A percentile compares a stretch with the other conserved stretches of the same genome.
Evolutionary conservation across 306 rosid species (phyloP).

Genomic region (Biancaea sappan): DNA sequence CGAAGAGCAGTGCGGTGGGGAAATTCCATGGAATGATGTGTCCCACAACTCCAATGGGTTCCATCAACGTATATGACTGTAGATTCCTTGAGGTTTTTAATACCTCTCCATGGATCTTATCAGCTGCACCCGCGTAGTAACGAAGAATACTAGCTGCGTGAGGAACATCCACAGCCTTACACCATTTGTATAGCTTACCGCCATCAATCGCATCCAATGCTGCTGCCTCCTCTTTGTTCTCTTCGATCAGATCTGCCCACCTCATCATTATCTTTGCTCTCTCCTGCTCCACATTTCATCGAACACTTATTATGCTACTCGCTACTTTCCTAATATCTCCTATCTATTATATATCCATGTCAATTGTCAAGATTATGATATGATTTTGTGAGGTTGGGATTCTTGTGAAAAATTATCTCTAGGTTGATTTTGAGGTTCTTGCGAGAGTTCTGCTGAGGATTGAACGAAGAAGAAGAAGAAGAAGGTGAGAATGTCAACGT

Average conservation of each 20-base stretch:
- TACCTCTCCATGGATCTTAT: slow-evolving; percentile 78
- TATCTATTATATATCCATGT: not conserved
- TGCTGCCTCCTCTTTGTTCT: slow-evolving; percentile 68
- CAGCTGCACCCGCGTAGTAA: slow-evolving; percentile 96
- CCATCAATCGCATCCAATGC: slow-evolving; percentile 78
- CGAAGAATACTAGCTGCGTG: slow-evolving; percentile 44
- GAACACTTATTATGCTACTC: not conserved
- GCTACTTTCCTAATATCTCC: not conserved
- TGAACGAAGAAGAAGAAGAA: not conserved
- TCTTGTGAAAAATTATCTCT: too few relatives aligned
- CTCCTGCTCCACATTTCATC: slow-evolving; percentile 46
- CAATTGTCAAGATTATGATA: not conserved
- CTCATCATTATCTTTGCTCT: slow-evolving; percentile 72
- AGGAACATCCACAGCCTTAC: slow-evolving; percentile 69
- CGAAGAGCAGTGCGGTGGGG: slow-evolving; percentile 55
- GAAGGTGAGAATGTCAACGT: slow-evolving; percentile 29
- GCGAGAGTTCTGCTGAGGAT: not conserved
- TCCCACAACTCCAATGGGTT: slow-evolving; percentile 84
- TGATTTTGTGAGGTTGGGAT: too few relatives aligned
- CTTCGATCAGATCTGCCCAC: slow-evolving; percentile 66
- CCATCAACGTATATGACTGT: slow-evolving; percentile 67
- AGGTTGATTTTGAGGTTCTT: not conserved
- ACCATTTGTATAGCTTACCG: slow-evolving; percentile 51
- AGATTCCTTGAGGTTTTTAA: slow-evolving; percentile 62
- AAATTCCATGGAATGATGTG: slow-evolving; percentile 91